These are phyloP conservation scores for Cladosporium sp. DNA, from an alignment of 2,329 filamentous ascomycete genomes.

Conservation along the genomic window DNA sequence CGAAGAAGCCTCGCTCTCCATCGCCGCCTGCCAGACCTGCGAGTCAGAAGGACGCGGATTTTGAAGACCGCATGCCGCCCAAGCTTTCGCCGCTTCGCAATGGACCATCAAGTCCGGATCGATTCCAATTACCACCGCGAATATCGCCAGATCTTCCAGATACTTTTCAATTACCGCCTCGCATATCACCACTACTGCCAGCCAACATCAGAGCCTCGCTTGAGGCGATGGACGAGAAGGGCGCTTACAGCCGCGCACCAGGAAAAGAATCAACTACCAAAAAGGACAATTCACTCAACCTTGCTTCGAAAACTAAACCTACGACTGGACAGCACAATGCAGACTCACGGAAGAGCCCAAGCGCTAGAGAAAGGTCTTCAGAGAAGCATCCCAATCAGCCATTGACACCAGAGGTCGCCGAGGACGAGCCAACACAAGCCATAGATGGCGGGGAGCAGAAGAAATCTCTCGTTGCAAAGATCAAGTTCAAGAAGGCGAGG, in stretches of 20 bases:
- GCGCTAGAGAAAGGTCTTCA: background rate
- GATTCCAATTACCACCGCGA: conserved; percentile 45
- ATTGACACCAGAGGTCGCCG: too few relatives aligned
- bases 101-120: background rate
- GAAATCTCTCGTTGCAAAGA: conserved; percentile 18
- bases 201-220: conserved; percentile 52
- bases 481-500: conserved; percentile 26
- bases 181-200: conserved; percentile 56
- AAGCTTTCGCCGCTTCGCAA: conserved; percentile 19
- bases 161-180: conserved; percentile 42
- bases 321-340: background rate
- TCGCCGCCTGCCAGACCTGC: conserved; percentile 5
- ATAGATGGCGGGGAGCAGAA: background rate
- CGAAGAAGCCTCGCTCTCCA: conserved; percentile 2
- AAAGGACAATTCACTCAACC: background rate
- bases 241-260: background rate
- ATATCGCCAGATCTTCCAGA: conserved; percentile 54
- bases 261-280: background rate
- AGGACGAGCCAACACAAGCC: background rate
- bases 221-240: conserved; percentile 23
- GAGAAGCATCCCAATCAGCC: background rate
- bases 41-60: conserved; percentile 9
- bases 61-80: conserved; percentile 17
- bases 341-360: background rate
- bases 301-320: background rate